phyloP scores from a whole-genome alignment of 148 eudicot species.

The Cornus florida region DNA sequence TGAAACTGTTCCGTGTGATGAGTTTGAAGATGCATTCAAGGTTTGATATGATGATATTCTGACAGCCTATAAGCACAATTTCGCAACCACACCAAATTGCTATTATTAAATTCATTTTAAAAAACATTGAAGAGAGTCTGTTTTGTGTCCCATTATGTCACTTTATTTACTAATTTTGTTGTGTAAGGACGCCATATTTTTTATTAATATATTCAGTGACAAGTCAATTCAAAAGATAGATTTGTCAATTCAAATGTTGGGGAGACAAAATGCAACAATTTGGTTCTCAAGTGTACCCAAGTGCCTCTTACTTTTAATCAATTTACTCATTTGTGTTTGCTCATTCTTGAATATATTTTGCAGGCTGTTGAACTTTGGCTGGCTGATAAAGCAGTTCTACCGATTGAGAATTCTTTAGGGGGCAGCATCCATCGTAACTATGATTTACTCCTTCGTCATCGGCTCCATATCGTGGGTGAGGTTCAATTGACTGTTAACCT shows the following conservation, averaged over 20 bases:
- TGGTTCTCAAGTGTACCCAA: neutral
- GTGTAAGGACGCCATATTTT: neutral
- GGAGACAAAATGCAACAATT: neutral
- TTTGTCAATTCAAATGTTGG: neutral
- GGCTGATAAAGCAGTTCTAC: conserved; percentile 59
- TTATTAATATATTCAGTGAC: neutral
- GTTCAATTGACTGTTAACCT: conserved; percentile 55
- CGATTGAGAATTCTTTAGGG: conserved; percentile 55
- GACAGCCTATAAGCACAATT: neutral
- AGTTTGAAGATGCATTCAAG: conserved; percentile 66
- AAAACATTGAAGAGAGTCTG: neutral
- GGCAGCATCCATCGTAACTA: conserved; percentile 65
- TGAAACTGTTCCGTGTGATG: conserved; percentile 62
- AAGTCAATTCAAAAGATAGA: neutral
- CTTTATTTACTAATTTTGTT: too few relatives aligned
- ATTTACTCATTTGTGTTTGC: neutral
- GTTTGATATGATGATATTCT: conserved; percentile 18
- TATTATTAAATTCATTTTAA: neutral
- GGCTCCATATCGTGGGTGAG: conserved; percentile 59
- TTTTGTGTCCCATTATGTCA: neutral
- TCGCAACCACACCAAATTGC: neutral
- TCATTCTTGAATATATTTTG: neutral
- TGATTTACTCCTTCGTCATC: conserved; percentile 51
- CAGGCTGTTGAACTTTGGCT: conserved; percentile 61
- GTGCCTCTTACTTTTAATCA: neutral